Conservation (phyloP, 108 stramenopile genomes). For the Aurantiochytrium sp. region DNA sequence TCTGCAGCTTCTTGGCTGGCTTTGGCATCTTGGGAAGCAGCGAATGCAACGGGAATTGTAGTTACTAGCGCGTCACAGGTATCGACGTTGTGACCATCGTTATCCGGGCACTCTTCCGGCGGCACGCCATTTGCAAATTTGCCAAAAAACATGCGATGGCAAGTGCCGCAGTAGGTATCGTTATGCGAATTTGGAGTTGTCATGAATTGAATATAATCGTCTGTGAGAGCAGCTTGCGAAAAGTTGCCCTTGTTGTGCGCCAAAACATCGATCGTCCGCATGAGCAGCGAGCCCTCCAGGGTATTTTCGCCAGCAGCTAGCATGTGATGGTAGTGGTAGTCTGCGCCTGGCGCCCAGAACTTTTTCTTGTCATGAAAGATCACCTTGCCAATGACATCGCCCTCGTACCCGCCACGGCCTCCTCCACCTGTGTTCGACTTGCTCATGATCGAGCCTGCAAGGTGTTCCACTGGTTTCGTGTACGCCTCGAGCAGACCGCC, state of each 20-base stretch:
- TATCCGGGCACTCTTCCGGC: constrained; percentile 70
- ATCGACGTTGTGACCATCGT: constrained; percentile 80
- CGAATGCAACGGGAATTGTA: constrained; percentile 59
- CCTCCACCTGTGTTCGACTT: constrained; percentile 72
- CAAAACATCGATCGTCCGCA: constrained; percentile 50
- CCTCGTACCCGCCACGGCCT: constrained; percentile 47
- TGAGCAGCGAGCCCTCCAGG: constrained; percentile 59
- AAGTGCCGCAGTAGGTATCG: constrained; percentile 77
- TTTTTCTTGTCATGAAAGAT: constrained; percentile 73
- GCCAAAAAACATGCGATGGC: constrained; percentile 85
- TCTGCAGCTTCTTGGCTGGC: neutral
- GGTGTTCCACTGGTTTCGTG: constrained; percentile 44
- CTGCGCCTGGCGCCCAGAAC: constrained; percentile 62
- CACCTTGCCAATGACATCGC: constrained; percentile 65
- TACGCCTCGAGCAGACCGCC: constrained; percentile 55
- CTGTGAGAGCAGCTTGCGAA: constrained; percentile 54
- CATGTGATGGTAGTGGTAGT: constrained; percentile 71
- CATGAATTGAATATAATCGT: constrained; percentile 74
- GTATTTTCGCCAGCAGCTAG: constrained; percentile 71
- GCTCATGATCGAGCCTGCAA: constrained; percentile 69
- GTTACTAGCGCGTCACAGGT: constrained; percentile 67
- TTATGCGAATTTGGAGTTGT: constrained; percentile 67
- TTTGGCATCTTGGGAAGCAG: constrained; percentile 25
- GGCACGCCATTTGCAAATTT: constrained; percentile 53
- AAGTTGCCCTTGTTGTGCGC: constrained; percentile 37